Evolutionary conservation across 1,284 basidiomycete species (phyloP), one percentile per base, ranked within the genome.

Genomic region (Anthracocystis panici-leucophaei): DNA sequence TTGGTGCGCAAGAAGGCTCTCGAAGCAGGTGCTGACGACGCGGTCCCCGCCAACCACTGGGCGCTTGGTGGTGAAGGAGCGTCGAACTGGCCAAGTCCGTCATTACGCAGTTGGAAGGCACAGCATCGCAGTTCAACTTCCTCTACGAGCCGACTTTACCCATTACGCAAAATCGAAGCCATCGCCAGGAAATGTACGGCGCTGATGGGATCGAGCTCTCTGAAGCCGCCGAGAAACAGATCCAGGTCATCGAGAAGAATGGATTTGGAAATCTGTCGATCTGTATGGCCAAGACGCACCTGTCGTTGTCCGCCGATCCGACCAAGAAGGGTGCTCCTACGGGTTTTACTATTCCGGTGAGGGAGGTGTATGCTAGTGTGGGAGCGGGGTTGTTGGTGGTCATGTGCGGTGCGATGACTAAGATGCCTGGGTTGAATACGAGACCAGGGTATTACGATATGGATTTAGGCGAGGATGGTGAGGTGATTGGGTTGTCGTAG

Each of bases 351-450:
- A 88, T 99, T 65, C 95, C 96, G 10, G 95, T 99, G 84, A 91
- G 93, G 46, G 91, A 91, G 67, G 93, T 97, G 57, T 89, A 93
- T 64, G 88, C 97, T 25, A 93, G 93, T 14, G 96, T 94, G 6
- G 97, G 96, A 50, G 95, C 96, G 57, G 93, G 93, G 35, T 97
- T 99, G 90, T 87, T 99, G 75, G 97, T 97, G 87, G 95, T 95
- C 41, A 90, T 98, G 57, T 77, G 75, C 50, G 83, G 83, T 23
- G 73, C 78, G 4, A 84, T 84, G 93, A 92, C 94, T 86, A 97
- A 95, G 66, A 97, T 99, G 94, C 96, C 97, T 45, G 96, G 96
- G 75, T 89, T 98, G 45, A 93, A 92, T 31, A 97, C 95, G 65
- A 91, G 95, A 71, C 95, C 95, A 79, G 93, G 93, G 16, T 85